Base-by-base conservation (phyloP, 768 basidiomycete genomes). In the Nevesoporus exiguus region DNA sequence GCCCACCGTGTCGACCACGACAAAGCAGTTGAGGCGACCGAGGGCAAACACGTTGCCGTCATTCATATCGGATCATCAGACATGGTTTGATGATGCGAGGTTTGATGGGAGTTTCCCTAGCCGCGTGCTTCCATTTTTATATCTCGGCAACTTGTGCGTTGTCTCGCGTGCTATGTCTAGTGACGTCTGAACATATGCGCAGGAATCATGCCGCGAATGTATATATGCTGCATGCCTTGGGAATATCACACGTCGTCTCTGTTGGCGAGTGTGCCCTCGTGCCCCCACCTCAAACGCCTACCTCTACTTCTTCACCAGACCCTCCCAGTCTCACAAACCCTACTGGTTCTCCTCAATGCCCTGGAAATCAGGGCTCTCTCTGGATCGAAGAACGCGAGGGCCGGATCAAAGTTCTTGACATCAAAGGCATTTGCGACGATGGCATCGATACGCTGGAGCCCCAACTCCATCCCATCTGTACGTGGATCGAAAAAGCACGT, bases 61-160 rank as follows among this genome's bases (percentile, higher is more conserved):
- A 53, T 78, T 83, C 54, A 78, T 77, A 21, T 77, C 80, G 21
- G 86, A 90, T 64, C 90, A 93, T 64, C 84, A 90, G 71, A 78
- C 85, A n/a, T 98, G 95, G 95, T 97, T 98, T 73, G 88, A 93
- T 63, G 92, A 94, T 68, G 81, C 84, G 31, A 74, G 90, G 56
- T 98, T 98, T 67, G 95, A 98, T 68, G 95, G 96, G 42, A 93
- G 90, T 64, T 95, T 98, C 75, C 96, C 96, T 15, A 93, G 90
- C 64, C 79, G 94, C 22, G 93, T 98, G 57, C 71, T 97, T 56
- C 92, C 92, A 52, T 94, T 92, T 73, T 77, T 98, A 67, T 95
- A 95, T 69, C 80, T 95, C n/a, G 93, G 94, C 33, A 95, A 97
- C 70, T 64, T 97, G 93, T 93, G 68, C 71, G 92, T 86, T 11